Evolutionary conservation across 2,329 filamentous ascomycete species (phyloP), one percentile per base, ranked within the genome.

Genomic region (Xylaria sp.): DNA sequence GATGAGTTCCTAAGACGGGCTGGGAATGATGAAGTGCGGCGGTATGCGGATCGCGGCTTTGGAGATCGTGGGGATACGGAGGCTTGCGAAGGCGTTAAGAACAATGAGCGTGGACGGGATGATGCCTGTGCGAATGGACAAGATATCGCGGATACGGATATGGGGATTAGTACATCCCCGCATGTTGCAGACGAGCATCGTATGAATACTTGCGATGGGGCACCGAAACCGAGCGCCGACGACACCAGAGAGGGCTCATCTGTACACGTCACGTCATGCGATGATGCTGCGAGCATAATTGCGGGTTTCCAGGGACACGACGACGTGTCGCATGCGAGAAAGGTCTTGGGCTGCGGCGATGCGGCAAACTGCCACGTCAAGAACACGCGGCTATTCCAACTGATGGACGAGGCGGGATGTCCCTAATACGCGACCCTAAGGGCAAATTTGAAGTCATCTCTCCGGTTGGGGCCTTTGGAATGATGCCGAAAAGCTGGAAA

Each of bases 1-100:
- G 80, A 83, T 28, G 78, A 75, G 63, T 83, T 82, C 58, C 36
- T 69, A n/a, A 23, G 52, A 7, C 46, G 60, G 30, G 36, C 50
- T 23, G 34, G 15, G 34, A 36, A 56, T 46, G 80, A 80, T 46
- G 77, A 77, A 58, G 76, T 28, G 23, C 18, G 46, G 32, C 10
- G 34, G 15, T 10, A n/a, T 3, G 34, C 3, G 28, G 20, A 23
- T 1, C 25, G 12, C 36, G 32, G n/a, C n/a, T 46, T 15, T 36
- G 8, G 2, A 12, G 10, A 20, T 15, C 12, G 23, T 15, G 23
- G 23, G 45, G 23, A 18, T 15, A 23, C 4, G 20, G 45, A 23
- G 13, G 1, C 10, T 46, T 15, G 13, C 6, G 5, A 9, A 18
- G 45, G 45, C 25, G 4, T 15, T 18, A 8, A 34, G 25, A n/a